phyloP scores from a whole-genome alignment of 2,329 filamentous ascomycete genomes.

The Domatiomyces catenatus region DNA sequence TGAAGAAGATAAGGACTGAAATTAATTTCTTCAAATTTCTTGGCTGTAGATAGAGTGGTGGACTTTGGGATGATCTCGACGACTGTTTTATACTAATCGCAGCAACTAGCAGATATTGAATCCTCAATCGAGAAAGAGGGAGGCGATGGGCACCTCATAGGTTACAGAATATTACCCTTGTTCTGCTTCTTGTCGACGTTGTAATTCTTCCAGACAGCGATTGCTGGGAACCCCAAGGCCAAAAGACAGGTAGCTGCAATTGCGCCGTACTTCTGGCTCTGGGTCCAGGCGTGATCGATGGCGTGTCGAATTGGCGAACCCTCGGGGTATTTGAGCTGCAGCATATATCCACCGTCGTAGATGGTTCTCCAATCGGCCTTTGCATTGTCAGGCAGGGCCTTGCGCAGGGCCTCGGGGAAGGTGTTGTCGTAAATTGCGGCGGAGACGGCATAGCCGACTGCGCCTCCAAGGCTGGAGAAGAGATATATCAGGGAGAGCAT shows the following conservation, averaged over 20 bases:
- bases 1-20: no score
- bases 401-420: constrained; percentile 24
- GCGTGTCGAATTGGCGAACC: constrained; percentile 29
- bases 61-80: no score
- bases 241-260: constrained; percentile 19
- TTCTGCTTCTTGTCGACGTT: constrained; percentile 13
- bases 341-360: constrained; percentile 2
- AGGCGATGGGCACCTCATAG: no score
- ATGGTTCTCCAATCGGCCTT: constrained; percentile 21
- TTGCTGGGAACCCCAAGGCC: constrained; percentile 3
- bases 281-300: constrained; percentile 33
- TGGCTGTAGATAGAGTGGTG: no score
- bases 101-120: no score
- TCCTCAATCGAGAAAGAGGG: no score
- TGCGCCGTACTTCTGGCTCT: constrained; percentile 30
- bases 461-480: constrained; percentile 17
- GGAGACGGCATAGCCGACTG: constrained; percentile 21
- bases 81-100: no score
- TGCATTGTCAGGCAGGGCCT: constrained; percentile 22
- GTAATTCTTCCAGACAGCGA: constrained; percentile 10
- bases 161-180: constrained; percentile 5
- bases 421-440: constrained; percentile 23
- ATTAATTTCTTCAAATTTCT: no score
- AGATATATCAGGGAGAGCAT: constrained; percentile 21
- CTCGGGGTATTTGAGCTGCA: constrained; percentile 35